Evolutionary conservation across 2,329 filamentous ascomycete species (phyloP), one percentile per base, ranked within the genome.

Genomic region (Cladosporium sp.): DNA sequence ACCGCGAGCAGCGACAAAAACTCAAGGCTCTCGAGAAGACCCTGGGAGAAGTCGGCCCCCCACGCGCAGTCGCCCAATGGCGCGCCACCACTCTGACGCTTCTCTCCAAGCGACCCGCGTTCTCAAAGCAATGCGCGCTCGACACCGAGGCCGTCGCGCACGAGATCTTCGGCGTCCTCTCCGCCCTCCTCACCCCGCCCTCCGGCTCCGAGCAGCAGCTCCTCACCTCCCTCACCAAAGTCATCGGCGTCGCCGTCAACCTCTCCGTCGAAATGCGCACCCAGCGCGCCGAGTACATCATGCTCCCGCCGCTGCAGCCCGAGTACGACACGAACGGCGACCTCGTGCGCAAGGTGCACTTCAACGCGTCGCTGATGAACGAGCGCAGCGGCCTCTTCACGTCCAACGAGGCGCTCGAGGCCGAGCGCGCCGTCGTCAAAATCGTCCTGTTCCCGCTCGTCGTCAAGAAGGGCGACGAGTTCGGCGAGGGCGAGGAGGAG

Each of bases 61-160:
- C 81, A 49, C 81, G 86, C 54, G 91, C 95, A n/a, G 92, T 98
- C 42, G 89, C 93, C 53, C 90, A 93, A 72, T 98, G 93, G 93
- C 89, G 95, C 57, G 91, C 93, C 51, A 92, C 93, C 37, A 98
- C 93, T 10, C 79, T 98, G 43, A 95, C 90, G 1, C 79, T 98
- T 4, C 83, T 98, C 16, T 84, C 89, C 32, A 87, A 84, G 68
- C 83, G 92, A 43, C 81, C 85, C 11, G 75, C 81, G n/a, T 98
- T 97, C 72, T 79, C 82, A 58, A 77, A 83, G 49, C 90, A 96
- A 71, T 86, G 90, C 63, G 84, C 87, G 51, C 84, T 87, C 62
- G 95, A 98, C 71, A 95, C 90, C 3, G 90, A 97, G 73, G 91
- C 91, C 32, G 92, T 98, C n/a, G 88, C 93, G 31, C 84, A 95